Conservation (phyloP, 345 rosid species). For the Bruguiera parviflora region DNA sequence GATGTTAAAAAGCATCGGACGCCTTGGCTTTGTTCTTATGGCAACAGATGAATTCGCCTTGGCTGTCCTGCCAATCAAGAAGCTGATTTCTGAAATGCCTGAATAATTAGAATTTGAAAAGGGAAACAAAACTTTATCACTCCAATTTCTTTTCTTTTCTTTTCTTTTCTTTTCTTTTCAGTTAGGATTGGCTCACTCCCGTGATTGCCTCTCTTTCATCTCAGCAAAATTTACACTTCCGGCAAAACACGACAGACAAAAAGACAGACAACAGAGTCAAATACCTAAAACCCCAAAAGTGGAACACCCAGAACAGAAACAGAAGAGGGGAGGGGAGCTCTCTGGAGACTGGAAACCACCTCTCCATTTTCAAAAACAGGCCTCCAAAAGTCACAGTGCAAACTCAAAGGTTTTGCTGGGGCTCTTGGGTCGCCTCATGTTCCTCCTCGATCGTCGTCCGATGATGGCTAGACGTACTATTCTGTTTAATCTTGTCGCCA, state of each 20-base stretch:
- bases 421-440: neutral
- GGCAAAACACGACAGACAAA: conserved; percentile 8
- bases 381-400: neutral
- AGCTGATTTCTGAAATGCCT: too few species aligned
- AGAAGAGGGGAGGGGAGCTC: neutral
- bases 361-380: neutral
- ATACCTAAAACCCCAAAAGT: conserved; percentile 12
- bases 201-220: conserved; percentile 17
- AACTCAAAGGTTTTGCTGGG: neutral
- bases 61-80: too few species aligned
- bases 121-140: too few species aligned
- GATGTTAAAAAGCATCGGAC: neutral
- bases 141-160: too few species aligned
- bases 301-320: neutral
- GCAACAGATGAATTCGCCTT: too few species aligned
- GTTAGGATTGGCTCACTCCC: neutral
- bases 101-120: too few species aligned
- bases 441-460: neutral
- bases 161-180: too few species aligned
- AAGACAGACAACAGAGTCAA: neutral
- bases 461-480: neutral
- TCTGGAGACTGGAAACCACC: neutral
- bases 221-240: conserved; percentile 47
- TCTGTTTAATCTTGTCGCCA: conserved; percentile 29
- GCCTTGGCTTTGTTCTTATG: neutral